These are phyloP conservation scores for Moesziomyces aphidis DNA, from an alignment of 1,284 basidiomycete species.

Conservation along the genomic window DNA sequence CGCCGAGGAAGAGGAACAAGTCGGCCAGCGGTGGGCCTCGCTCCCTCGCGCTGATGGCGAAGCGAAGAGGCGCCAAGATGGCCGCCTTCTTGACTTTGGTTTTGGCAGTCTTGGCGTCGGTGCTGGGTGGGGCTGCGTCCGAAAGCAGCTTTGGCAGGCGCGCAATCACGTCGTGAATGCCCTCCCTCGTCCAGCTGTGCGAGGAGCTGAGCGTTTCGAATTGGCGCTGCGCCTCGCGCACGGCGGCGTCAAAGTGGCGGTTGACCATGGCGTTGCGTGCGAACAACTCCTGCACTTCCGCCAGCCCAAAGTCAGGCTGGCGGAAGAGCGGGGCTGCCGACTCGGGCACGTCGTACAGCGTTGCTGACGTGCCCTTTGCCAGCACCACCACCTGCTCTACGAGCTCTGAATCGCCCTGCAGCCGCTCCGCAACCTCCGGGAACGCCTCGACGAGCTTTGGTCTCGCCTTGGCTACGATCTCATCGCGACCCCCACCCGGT, in stretches of 20 bases:
- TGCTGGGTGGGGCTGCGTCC: not conserved
- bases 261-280: constrained; percentile 11
- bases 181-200: constrained; percentile 15
- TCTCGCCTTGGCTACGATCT: constrained; percentile 17
- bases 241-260: constrained; percentile 16
- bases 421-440: constrained; percentile 5
- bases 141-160: constrained; percentile 17
- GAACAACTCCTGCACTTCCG: constrained; percentile 7
- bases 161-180: constrained; percentile 22
- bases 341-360: constrained; percentile 26
- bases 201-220: not conserved
- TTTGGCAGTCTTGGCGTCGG: constrained; percentile 1
- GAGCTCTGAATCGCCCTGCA: not conserved
- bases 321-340: constrained; percentile 29
- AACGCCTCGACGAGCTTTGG: constrained; percentile 13
- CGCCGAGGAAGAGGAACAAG: constrained; percentile 36
- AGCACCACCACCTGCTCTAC: constrained; percentile 19
- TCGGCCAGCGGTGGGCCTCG: constrained; percentile 39
- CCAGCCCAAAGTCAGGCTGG: not conserved
- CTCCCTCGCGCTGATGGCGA: constrained; percentile 31
- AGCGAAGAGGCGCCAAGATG: constrained; percentile 38
- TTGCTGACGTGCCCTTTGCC: constrained; percentile 26
- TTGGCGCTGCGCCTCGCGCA: constrained; percentile 4
- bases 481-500: constrained; percentile 14
- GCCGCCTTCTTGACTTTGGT: constrained; percentile 39